Evolutionary conservation across 495 filamentous ascomycete species (phyloP), one percentile per base, ranked within the genome.

Genomic region (Penicillium steckii): DNA sequence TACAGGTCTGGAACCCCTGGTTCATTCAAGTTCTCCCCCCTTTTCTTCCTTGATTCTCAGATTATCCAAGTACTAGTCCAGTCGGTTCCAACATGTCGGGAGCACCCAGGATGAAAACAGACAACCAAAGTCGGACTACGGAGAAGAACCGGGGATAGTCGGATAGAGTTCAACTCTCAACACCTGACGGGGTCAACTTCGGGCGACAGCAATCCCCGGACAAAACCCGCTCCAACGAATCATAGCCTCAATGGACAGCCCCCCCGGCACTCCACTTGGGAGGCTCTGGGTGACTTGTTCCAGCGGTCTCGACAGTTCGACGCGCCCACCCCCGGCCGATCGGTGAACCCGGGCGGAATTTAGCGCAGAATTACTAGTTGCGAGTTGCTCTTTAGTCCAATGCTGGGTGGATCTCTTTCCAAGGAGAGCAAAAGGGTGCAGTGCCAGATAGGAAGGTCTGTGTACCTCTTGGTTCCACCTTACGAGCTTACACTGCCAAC

Each of bases 261-360:
- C 19, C 22, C n/a, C n/a, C 5, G 13, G 21, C n/a, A 3, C 45
- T 48, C 51, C 56, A 55, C 50, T 35, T 32, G 47, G 51, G 51
- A 59, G 56, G 56, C 56, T 55, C 56, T 59, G 35, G 18, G 24
- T 45, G 33, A 46, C 33, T 22, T 27, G 10, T 9, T 24, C n/a
- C 12, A 17, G 4, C 25, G 21, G 27, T 48, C 51, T 44, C 45
- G 51, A 25, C 32, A 22, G 38, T 40, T 27, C 30, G 50, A 46
- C 29, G 30, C 44, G 27, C 35, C 44, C 45, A 40, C 33, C 41
- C 32, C 50, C 46, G 47, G 54, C 49, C 44, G 54, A 57, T 56
- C 53, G 48, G 27, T 48, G 44, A 44, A 33, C 27, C 42, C 22
- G 13, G 24, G 44, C n/a, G 29, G 22, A 45, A n/a, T 22, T n/a